Evolutionary conservation across 495 filamentous ascomycete genomes (phyloP).

Genomic region (Hyaloscypha variabilis): DNA sequence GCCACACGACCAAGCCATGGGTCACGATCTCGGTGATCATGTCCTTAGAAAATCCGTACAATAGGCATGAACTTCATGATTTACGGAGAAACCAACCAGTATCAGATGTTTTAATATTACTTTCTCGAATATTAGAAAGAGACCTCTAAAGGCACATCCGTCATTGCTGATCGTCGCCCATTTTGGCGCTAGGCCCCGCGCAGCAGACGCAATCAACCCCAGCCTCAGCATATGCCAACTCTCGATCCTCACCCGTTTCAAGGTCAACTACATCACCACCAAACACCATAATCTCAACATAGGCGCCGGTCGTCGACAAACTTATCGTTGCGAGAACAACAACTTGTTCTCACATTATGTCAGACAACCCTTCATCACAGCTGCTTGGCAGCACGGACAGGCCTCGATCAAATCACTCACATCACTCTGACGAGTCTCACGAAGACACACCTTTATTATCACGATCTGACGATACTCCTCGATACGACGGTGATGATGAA

Average conservation of each 20-base stretch:
- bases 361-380: slow-evolving; percentile 46
- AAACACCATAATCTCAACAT: slow-evolving; percentile 1
- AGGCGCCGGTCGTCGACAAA: slow-evolving; percentile 15
- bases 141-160: not conserved
- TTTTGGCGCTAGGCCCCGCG: not conserved
- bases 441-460: slow-evolving; percentile 61
- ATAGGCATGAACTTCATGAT: no score
- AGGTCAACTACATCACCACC: not conserved
- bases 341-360: slow-evolving; percentile 37
- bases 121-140: not conserved
- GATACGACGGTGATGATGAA: slow-evolving; percentile 44
- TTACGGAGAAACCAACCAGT: not conserved
- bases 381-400: slow-evolving; percentile 38
- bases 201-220: slow-evolving; percentile 7
- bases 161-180: not conserved
- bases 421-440: slow-evolving; percentile 34
- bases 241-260: not conserved
- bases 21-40: no score
- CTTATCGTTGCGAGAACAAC: no score
- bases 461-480: slow-evolving; percentile 36
- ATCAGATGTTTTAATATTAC: not conserved
- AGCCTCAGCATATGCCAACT: not conserved
- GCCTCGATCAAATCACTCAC: slow-evolving; percentile 37
- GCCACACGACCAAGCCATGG: no score
- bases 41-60: no score